phyloP scores from a whole-genome alignment of 108 stramenopile genomes.

The Nitzschia inconspicua region DNA sequence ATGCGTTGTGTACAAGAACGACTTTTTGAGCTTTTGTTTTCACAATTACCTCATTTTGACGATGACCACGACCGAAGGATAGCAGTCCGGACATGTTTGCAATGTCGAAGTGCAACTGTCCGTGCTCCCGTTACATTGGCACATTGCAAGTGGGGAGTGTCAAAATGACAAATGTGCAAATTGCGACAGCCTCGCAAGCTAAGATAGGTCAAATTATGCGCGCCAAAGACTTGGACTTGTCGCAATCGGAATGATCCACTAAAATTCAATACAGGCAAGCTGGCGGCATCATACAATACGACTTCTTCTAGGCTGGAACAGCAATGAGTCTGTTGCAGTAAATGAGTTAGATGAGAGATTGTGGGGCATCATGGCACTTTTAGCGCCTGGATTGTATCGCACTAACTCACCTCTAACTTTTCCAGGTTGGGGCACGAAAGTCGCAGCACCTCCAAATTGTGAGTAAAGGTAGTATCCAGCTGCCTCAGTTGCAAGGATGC shows the following conservation, averaged over 20 bases:
- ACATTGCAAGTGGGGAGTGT: background rate
- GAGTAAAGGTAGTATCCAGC: constrained; percentile 3
- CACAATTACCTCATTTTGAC: no score
- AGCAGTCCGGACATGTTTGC: background rate
- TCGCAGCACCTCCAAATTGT: background rate
- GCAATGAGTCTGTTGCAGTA: background rate
- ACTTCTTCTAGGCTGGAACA: background rate
- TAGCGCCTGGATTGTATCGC: background rate
- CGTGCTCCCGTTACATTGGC: background rate
- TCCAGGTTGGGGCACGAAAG: constrained; percentile 7
- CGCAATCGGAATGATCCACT: background rate
- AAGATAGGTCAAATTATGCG: background rate
- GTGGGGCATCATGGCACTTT: background rate
- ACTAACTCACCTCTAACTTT: constrained; percentile 1
- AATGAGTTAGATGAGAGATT: background rate
- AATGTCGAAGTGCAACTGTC: background rate
- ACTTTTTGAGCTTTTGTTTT: no score
- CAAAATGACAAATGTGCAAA: background rate
- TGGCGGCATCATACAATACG: background rate
- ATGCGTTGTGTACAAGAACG: no score
- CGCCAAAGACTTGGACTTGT: background rate
- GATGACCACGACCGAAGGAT: no score
- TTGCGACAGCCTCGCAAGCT: background rate
- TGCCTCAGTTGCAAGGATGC: background rate
- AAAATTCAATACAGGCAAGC: constrained; percentile 1